A percentile compares a stretch with the other conserved stretches of the same genome.
phyloP scores from a whole-genome alignment of 208 protist species.

The Phytomonas serpens region DNA sequence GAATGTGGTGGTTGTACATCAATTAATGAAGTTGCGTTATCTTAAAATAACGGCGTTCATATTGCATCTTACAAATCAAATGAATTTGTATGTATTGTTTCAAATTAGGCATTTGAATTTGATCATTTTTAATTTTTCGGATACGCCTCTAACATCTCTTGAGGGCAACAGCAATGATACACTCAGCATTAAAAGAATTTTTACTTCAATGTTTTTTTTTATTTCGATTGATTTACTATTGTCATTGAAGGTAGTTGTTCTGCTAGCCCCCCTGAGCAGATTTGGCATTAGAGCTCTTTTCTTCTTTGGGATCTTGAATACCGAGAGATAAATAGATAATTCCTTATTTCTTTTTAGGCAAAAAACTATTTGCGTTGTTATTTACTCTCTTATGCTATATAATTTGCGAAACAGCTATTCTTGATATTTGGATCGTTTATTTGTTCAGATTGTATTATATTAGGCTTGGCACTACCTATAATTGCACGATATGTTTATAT shows the following conservation, averaged over 20 bases:
- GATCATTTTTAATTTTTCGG: background rate
- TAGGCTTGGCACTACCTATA: background rate
- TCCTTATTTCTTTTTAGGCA: background rate
- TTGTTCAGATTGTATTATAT: background rate
- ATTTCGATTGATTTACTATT: background rate
- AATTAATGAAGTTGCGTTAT: slow-evolving; percentile 24
- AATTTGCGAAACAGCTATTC: background rate
- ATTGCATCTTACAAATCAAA: background rate
- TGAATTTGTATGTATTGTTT: background rate
- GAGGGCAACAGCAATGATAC: background rate
- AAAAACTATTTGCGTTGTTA: background rate
- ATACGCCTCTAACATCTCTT: background rate
- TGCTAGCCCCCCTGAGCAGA: background rate
- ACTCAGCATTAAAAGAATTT: background rate
- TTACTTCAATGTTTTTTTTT: background rate
- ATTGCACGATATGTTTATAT: background rate
- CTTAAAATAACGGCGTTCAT: background rate
- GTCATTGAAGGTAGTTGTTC: background rate
- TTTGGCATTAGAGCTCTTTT: too few species aligned
- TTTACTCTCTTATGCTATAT: background rate
- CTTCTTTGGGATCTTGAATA: background rate
- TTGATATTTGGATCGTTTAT: background rate
- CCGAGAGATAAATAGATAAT: background rate
- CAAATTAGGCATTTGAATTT: background rate
- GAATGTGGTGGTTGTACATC: slow-evolving; percentile 65